Base-by-base conservation (phyloP, 805 yeast genomes). In the Teunomyces lycoperdinae region DNA sequence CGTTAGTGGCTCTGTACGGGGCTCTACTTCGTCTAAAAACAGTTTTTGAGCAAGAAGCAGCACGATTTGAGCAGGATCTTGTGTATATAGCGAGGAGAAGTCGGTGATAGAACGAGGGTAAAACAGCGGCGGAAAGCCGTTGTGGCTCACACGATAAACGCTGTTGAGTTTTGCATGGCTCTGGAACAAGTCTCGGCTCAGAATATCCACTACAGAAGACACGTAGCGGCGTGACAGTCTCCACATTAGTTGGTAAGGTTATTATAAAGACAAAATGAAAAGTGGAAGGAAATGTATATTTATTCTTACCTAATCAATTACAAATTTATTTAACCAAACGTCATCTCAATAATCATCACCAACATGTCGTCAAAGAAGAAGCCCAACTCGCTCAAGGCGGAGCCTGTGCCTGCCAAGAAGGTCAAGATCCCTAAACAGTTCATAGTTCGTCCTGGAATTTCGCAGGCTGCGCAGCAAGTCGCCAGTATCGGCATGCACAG, bases 401-500 rank as follows among this genome's bases (percentile, higher is more conserved):
- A 54, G 2, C 51, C 58, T 1, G 50, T 53, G 1, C 51, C 64
- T 3, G 52, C 57, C 9, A 72, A 69, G 58, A 68, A 66, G 52
- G 38, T 69, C 34, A 75, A 74, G 49, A 29, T 70, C 1, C 80
- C 79, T 2, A 72, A 70, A 53, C 43, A 58, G 6, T 72, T 58
- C 50, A 70, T 75, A n/a, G 72, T 64, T 5, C 55, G 80, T 16
- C 79, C 79, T 9, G 29, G 36, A 3, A 34, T 51, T 9, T 29
- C 43, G 16, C 20, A 26, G 17, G 44, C 61, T 1, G 28, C 48
- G 2, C 51, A 51, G 10, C 42, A 50, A 8, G 32, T 47, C 9
- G 49, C 60, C n/a, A 74, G 73, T 43, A 74, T 71, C 0, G 62
- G 62, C 17, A 47, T 81, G 2, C 71, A 78, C 47, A 68, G 74